Evolutionary conservation across 495 filamentous ascomycete species (phyloP), one percentile per base, ranked within the genome.

Genomic region (Pyrenopolyporus hunteri): DNA sequence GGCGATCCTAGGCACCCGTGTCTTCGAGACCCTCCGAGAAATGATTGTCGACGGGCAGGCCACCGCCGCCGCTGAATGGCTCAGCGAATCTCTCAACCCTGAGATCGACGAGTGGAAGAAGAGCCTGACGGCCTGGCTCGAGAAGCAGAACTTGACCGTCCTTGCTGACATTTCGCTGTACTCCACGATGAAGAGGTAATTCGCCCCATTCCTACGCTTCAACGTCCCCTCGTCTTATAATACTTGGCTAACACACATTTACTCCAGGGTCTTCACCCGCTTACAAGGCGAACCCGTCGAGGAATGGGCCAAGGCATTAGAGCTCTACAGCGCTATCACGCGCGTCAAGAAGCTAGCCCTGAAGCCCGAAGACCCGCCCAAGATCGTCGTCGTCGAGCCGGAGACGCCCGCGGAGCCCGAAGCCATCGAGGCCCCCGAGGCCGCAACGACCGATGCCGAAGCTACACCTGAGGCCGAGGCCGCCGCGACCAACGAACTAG

Each of bases 101-200:
- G 25, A 46, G n/a, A 47, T 63, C 37, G 53, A 63, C 40, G 37
- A 17, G 6, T 63, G 59, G 59, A 63, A 17, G 37, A 40, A 52
- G 46, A 32, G 48, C 10, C 37, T 63, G 17, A 14, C 17, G 2
- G 46, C 17, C 11, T 63, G 59, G 59, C 47, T 63, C n/a, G 46
- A 55, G 29, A 57, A 45, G 40, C 59, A 63, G 36, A 33, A 47
- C 9, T 33, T 52, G 11, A 36, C 23, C 1, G 16, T 42, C 17
- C 47, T 50, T 6, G 37, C 28, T 6, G 59, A 52, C 6, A 39
- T 63, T 19, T 57, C 59, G 11, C 6, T 63, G 20, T 25, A 57
- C 31, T 6, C 52, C 1, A 33, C 55, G 25, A 32, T 63, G n/a
- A 57, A 49, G 45, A 57, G 33, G 59, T 63, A 63, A 47, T 52